Evolutionary conservation across 2,329 filamentous ascomycete species (phyloP), one percentile per base, ranked within the genome.

Genomic region (Ciborinia camelliae): DNA sequence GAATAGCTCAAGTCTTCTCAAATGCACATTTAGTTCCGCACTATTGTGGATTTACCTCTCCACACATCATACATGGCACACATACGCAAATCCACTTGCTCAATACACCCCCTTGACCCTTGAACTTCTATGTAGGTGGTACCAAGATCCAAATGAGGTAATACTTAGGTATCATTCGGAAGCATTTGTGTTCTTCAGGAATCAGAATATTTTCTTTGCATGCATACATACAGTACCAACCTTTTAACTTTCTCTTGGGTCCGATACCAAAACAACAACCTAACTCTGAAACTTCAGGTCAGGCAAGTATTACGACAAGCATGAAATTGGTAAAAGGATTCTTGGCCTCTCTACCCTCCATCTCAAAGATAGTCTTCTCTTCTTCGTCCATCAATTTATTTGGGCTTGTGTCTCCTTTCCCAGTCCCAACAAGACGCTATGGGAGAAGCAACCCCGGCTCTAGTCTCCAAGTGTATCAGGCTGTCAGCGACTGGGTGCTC

Each of bases 151-250:
- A 26, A 47, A 20, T 47, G 30, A 59, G 47, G 55, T 59, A 59
- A 59, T 59, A 37, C n/a, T 41, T 59, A 47, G 41, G 55, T 58
- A 35, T 58, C 55, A 58, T 58, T 58, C 55, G 55, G 55, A 47
- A 47, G 20, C 47, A 35, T 35, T 58, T 58, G 55, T 58, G 55
- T 47, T 47, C 39, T 58, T 14, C 15, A 47, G 28, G 47, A 47
- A 47, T 14, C 15, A 47, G 28, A 58, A 47, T 26, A 35, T 35
- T 32, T 58, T 23, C 54, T 32, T 47, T 47, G 6, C 54, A 57
- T 58, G 28, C 32, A 28, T 57, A 28, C 54, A 47, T 32, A 57
- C 35, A 5, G 41, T 43, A 47, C 28, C 10, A 32, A 23, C 28
- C 20, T 32, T 58, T 58, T 58, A 23, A 47, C 28, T 59, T 59